Base-by-base conservation (phyloP, 2,329 filamentous ascomycete species). In the Cordyceps cateniannulata region DNA sequence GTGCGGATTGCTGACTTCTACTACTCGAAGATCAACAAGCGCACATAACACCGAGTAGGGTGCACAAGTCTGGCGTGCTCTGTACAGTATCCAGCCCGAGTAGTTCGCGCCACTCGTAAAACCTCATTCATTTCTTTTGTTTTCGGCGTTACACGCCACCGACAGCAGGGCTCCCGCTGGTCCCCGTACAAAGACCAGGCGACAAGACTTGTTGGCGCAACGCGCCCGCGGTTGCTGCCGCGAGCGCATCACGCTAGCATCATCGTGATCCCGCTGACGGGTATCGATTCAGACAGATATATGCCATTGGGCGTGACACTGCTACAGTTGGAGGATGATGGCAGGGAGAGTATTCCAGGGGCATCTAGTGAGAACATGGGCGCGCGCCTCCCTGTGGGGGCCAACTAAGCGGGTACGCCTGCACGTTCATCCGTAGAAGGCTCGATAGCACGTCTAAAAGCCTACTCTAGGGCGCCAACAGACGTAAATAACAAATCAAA, bases 251-350 rank as follows among this genome's bases (percentile, higher is more conserved):
- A 32, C 27, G 40, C 53, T 25, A 56, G 40, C n/a, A 56, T 32
- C 42, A 52, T 40, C 32, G 32, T 52, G 14, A 52, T 52, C n/a
- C n/a, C n/a, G n/a, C n/a, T n/a, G n/a, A 25, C n/a, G 27, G 27
- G 44, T 57, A 57, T 48, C 27, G 7, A 57, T 48, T 35, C n/a
- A n/a, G n/a, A 29, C 2, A 24, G 29, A 48, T 8, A n/a, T 20
- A 57, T 48, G 14, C 48, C 10, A 35, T 42, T 57, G n/a, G n/a
- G n/a, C n/a, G n/a, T n/a, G n/a, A n/a, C n/a, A n/a, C n/a, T n/a
- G n/a, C n/a, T n/a, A n/a, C n/a, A 55, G 52, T 22, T 55, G 18
- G 52, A 55, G 53, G 53, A 56, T 47, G 25, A 56, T 47, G 18
- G 25, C 25, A 47, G 40, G 42, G 27, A 56, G 25, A 48, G 54